Conservation (phyloP, 257 asterid species). For the Capsicum rhomboideum region DNA sequence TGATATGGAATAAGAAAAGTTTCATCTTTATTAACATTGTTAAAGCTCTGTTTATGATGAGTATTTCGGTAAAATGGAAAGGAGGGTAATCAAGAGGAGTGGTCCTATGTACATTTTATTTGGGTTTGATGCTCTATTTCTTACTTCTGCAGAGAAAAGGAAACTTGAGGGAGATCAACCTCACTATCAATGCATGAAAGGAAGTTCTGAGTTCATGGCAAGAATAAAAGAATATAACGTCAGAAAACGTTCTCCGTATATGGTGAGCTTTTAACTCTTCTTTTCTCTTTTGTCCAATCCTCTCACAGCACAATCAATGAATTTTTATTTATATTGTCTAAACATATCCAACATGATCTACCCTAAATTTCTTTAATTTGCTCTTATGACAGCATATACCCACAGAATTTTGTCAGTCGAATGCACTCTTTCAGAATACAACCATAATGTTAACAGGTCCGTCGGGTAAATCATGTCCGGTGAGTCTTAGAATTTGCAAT, state of each 20-base stretch:
- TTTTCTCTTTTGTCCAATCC: neutral
- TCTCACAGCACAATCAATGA: neutral
- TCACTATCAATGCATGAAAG: neutral
- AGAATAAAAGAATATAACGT: neutral
- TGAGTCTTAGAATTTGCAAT: neutral
- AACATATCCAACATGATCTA: neutral
- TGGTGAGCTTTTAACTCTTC: constrained; percentile 11
- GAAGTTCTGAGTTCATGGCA: neutral
- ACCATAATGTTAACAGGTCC: constrained; percentile 4
- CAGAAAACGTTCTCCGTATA: neutral
- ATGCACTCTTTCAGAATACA: neutral
- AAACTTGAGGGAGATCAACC: neutral
- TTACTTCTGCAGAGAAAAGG: neutral
- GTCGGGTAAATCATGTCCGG: neutral
- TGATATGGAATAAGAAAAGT: neutral
- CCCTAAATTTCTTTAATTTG: neutral
- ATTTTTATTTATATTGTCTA: neutral
- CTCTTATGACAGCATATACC: constrained; percentile 15
- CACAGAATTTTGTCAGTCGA: neutral
- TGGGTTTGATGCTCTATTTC: neutral
- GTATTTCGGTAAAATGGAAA: neutral
- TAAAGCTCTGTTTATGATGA: neutral
- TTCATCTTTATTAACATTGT: neutral
- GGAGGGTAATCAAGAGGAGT: neutral
- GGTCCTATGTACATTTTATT: neutral